Conservation (phyloP, 2,329 filamentous ascomycete genomes). For the Rutstroemia sydowiana region DNA sequence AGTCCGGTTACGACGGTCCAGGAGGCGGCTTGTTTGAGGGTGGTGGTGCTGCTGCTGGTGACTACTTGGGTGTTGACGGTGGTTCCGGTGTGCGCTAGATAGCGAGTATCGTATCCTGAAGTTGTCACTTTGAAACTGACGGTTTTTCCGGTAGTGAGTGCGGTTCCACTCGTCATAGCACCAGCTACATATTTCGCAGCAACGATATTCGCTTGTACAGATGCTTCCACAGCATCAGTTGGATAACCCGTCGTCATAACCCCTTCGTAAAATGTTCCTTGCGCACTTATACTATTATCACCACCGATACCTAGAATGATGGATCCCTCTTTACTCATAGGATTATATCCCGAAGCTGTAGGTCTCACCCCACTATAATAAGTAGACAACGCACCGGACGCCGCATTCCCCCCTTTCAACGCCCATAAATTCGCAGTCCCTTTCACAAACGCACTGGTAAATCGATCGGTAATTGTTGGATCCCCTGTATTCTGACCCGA, state of each 20-base stretch:
- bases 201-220: constrained; percentile 53
- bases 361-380: constrained; percentile 53
- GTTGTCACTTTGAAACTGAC: constrained; percentile 51
- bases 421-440: constrained; percentile 50
- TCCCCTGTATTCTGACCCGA: constrained; percentile 42
- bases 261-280: constrained; percentile 60
- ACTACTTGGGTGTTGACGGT: constrained; percentile 49
- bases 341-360: constrained; percentile 40
- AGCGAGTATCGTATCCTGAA: constrained; percentile 44
- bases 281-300: constrained; percentile 46
- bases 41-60: constrained; percentile 40
- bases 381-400: constrained; percentile 46
- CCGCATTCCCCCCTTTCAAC: constrained; percentile 49
- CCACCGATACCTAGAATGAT: constrained; percentile 66
- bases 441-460: constrained; percentile 51
- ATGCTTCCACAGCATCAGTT: constrained; percentile 48
- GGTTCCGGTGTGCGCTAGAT: constrained; percentile 45
- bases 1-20: constrained; percentile 49
- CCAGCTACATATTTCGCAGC: constrained; percentile 46
- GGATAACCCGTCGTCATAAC: constrained; percentile 58
- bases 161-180: constrained; percentile 41
- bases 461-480: constrained; percentile 46
- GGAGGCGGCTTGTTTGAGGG: constrained; percentile 44
- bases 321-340: constrained; percentile 58
- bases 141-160: constrained; percentile 40